Base-by-base conservation (phyloP, 129 eudicot genomes). In the Kitagawia praeruptora region DNA sequence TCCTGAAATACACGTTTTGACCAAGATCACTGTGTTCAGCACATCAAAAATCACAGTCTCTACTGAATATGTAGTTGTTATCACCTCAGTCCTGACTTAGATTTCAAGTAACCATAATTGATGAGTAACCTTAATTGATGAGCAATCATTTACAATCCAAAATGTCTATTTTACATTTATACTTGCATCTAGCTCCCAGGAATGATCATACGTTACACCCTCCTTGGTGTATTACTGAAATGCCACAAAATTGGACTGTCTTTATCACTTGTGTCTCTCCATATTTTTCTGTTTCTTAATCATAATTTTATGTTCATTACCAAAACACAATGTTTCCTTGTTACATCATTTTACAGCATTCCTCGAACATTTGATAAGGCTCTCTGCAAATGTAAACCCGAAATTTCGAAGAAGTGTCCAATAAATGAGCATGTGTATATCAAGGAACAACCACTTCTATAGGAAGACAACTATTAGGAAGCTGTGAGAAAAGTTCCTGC, bases 301-400 rank as follows among this genome's bases (percentile, higher is more conserved):
- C 1, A 0, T 34, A 34, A 34, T 34, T 34, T 34, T 34, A 34
- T 28, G 41, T 66, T 66, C 21, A 70, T 25, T 70, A 37, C 46
- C 25, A 34, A 8, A 74, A 46, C 77, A 74, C 61, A 4, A 5
- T 21, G 9, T 42, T 46, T 27, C 15, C 25, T 44, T 16, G 44
- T 74, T 27, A 45, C 77, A 44, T 5, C 58, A 18, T 19, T 19
- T 70, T 21, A 19, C 51, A 72, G 76, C 51, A 74, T 11, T 12
- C 46, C 76, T 4, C 4, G 8, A 27, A 25, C 39, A 25, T 45
- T 42, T 27, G 40, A 16, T 58, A 27, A 13, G 37, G 40, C 48
- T 75, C 40, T 75, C 69, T 61, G 77, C 39, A 74, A 54, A 74
- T 44, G 21, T 74, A 13, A 74, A 13, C 77, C 54, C 39, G 27